Conservation (phyloP, 169 alveolate species). For the Cryptosporidium baileyi region DNA sequence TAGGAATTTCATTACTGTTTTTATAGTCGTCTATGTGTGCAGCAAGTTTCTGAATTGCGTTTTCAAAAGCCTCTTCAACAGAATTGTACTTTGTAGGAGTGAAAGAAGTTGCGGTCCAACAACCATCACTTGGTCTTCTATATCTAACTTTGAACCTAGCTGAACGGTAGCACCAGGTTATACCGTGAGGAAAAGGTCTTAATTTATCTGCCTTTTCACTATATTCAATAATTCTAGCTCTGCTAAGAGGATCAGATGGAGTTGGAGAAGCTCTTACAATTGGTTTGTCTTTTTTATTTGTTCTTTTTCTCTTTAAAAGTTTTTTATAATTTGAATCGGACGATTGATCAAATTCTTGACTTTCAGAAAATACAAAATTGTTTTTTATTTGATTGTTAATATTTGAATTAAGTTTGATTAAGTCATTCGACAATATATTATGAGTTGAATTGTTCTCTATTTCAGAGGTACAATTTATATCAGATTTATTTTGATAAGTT, state of each 20-base stretch:
- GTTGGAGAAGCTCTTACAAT: slow-evolving; percentile 57
- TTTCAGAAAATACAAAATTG: not conserved
- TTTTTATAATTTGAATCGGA: not conserved
- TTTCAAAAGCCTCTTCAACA: slow-evolving; percentile 42
- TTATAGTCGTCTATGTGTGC: slow-evolving; percentile 50
- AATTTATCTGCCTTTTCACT: slow-evolving; percentile 48
- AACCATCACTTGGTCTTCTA: slow-evolving; percentile 46
- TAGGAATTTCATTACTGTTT: slow-evolving; percentile 50
- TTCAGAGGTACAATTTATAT: too few relatives aligned
- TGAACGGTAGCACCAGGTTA: slow-evolving; percentile 70
- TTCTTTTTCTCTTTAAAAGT: not conserved
- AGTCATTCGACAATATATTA: too few relatives aligned
- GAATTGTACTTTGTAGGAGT: slow-evolving; percentile 54
- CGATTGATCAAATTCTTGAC: too few relatives aligned
- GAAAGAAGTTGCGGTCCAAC: slow-evolving; percentile 69
- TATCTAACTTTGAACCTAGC: slow-evolving; percentile 68
- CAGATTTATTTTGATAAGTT: too few relatives aligned
- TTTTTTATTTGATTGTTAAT: too few relatives aligned
- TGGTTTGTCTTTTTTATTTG: not conserved
- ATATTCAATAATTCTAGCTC: slow-evolving; percentile 67
- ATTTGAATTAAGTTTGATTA: too few relatives aligned
- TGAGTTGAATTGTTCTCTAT: too few relatives aligned
- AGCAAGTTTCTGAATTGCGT: slow-evolving; percentile 41
- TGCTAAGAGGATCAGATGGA: slow-evolving; percentile 51
- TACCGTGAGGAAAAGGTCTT: slow-evolving; percentile 68